A percentile compares a stretch with the other conserved stretches of the same genome.
Conservation (phyloP, 2,329 filamentous ascomycete genomes). For the Scedosporium apiospermum region DNA sequence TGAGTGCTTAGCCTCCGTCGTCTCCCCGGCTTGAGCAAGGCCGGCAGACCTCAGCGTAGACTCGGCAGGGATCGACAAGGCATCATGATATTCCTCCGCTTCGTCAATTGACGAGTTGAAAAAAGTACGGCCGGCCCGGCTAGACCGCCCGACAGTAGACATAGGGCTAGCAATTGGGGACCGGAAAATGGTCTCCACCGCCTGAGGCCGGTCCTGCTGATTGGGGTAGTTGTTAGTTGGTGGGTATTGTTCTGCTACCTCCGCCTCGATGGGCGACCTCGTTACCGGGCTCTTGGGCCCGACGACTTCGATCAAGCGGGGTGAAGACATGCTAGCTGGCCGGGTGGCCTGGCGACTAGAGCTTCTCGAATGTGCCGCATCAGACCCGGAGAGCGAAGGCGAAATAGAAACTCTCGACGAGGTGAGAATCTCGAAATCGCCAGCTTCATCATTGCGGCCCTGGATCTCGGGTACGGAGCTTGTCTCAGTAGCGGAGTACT, state of each 20-base stretch:
- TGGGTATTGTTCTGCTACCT: background rate
- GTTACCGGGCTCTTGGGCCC: constrained; percentile 39
- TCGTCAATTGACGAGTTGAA: constrained; percentile 31
- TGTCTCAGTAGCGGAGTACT: background rate
- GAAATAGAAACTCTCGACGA: constrained; percentile 48
- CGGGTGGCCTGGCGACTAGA: constrained; percentile 3
- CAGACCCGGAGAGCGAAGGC: constrained; percentile 37
- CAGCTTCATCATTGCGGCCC: constrained; percentile 23
- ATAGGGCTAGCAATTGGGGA: constrained; percentile 14
- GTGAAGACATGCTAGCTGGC: constrained; percentile 41
- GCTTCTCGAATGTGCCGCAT: constrained; percentile 21
- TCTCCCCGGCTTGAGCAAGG: background rate
- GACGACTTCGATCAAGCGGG: constrained; percentile 48
- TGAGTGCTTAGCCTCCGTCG: background rate
- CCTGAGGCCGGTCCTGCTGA: constrained; percentile 25
- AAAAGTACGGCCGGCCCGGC: constrained; percentile 11
- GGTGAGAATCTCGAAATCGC: constrained; percentile 50
- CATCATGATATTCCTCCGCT: constrained; percentile 27
- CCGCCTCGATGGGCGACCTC: constrained; percentile 21
- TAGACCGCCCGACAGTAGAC: constrained; percentile 21
- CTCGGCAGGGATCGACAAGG: constrained; percentile 8
- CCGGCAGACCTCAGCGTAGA: constrained; percentile 6
- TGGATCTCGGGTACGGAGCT: background rate
- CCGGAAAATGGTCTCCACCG: constrained; percentile 14
- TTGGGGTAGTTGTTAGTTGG: constrained; percentile 25